Base-by-base conservation (phyloP, 495 filamentous ascomycete genomes). In the Endocarpon pusillum region DNA sequence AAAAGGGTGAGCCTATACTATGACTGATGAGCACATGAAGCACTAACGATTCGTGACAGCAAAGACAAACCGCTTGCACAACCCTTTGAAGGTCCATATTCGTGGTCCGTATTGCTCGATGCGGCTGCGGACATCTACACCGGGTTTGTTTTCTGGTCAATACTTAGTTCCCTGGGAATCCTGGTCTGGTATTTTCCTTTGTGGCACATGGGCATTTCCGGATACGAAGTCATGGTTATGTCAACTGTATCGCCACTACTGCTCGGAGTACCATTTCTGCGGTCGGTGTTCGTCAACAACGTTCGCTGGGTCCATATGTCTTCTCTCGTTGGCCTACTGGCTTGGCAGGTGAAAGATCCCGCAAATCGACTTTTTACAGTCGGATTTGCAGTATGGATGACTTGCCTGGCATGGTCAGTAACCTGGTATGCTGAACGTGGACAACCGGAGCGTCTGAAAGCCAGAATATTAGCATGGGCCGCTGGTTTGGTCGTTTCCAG, bases 201-300 rank as follows among this genome's bases (percentile, higher is more conserved):
- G n/a, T 99, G 91, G 91, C 73, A 94, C 52, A 96, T 99, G 91
- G 91, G 91, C 37, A 85, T 99, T 39, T 99, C 91, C 5, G 91
- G 91, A 36, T 94, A 92, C 42, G 91, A 99, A 57, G 75, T 75
- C 18, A 63, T 87, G 40, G 72, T 99, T 52, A 72, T 93, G 67
- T 66, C 66, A 40, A 85, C 78, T n/a, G 47, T 83, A 33, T 79
- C 84, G 3, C 89, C 91, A 0, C 59, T 85, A 16, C 53, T 94
- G n/a, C 75, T 96, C 20, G 70, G 64, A 18, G 76, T 87, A 36
- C 63, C 57, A 20, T 64, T 75, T 2, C 31, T 94, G 25, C 76
- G 80, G 24, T 69, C 66, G 19, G 52, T 81, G 8, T 64, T 82
- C 8, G 53, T 72, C 28, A 70, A 67, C 31, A 81, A 86, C 42